Evolutionary conservation across 768 basidiomycete species (phyloP), one percentile per base, ranked within the genome.

Genomic region (Pleurotus platypus): DNA sequence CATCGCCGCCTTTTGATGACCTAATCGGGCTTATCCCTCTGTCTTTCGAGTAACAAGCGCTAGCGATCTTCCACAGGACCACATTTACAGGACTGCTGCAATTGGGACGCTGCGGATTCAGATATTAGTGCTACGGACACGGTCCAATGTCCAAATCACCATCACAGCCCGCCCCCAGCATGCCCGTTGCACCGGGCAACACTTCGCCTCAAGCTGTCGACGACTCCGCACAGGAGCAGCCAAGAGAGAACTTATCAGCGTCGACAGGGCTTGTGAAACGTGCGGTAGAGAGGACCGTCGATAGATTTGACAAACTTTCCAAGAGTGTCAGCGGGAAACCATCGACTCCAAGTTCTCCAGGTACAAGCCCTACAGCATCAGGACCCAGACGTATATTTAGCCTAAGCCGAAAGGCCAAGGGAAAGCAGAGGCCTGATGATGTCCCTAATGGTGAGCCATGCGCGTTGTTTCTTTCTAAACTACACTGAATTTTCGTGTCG

Each of bases 281-380:
- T 45, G 78, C 70, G 16, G 78, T 82, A 45, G 78, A 76, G 62
- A 79, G 68, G 63, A 67, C 70, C 0, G 67, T 79, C n/a, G 78
- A 77, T 63, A 76, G 74, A 71, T 86, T 86, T 0, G 84, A 85
- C 63, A 87, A 78, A 59, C 75, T 92, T 27, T 83, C 85, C 59
- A 77, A 78, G 64, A 87, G 85, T 67, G 69, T 83, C 47, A 76
- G 77, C 56, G 71, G 67, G 40, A 79, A 71, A 56, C 64, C 77
- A 27, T 65, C 73, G 6, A 66, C 60, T 16, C 64, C 70, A 38
- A 64, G 59, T n/a, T 65, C 66, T 9, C 63, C 72, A 9, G 57
- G 66, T 13, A 63, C 73, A 58, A 67, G 72, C 27, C 63, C 69
- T 63, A 40, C 46, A 13, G 18, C 55, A 16, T 57, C 75, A 45